Conservation (phyloP, 768 basidiomycete species). For the Strobilomyces dryophilus region DNA sequence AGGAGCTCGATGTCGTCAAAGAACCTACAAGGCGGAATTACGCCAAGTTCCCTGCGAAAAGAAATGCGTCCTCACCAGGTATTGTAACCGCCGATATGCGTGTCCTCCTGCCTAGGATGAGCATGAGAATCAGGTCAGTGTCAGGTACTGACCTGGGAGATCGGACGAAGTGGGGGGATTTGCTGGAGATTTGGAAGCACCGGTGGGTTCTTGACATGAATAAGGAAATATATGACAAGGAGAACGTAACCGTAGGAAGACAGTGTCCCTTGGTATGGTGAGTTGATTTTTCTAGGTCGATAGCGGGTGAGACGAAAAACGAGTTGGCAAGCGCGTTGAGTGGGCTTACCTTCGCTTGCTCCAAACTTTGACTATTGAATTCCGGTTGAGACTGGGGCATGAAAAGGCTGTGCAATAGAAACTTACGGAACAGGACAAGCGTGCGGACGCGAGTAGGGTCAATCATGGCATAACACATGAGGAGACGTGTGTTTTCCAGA, state of each 20-base stretch:
- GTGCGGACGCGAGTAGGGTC: slow-evolving; percentile 93
- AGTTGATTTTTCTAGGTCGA: slow-evolving; percentile 85
- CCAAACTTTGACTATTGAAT: slow-evolving; percentile 89
- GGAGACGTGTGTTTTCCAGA: slow-evolving; percentile 91
- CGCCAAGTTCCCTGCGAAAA: slow-evolving; percentile 11
- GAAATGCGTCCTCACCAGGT: slow-evolving; percentile 52
- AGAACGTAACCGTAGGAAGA: slow-evolving; percentile 98
- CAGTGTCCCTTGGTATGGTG: slow-evolving; percentile 93
- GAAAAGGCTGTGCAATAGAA: slow-evolving; percentile 12
- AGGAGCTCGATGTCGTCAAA: slow-evolving; percentile 96
- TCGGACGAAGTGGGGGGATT: slow-evolving; percentile 87
- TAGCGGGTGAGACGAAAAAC: background rate
- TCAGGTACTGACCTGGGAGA: slow-evolving; percentile 56
- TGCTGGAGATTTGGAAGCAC: slow-evolving; percentile 95
- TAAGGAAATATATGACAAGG: slow-evolving; percentile 95
- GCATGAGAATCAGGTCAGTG: slow-evolving; percentile 9
- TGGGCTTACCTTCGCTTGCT: slow-evolving; percentile 76
- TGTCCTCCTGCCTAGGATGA: slow-evolving; percentile 57
- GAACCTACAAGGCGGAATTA: slow-evolving; percentile 52
- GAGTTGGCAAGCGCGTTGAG: background rate
- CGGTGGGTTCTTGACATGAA: slow-evolving; percentile 96
- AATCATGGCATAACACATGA: slow-evolving; percentile 97
- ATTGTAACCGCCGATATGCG: slow-evolving; percentile 75
- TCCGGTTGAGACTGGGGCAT: slow-evolving; percentile 9
- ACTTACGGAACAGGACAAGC: slow-evolving; percentile 93